phyloP scores from a whole-genome alignment of 1,139 yeast species.

The Kurtzmaniella quercitrusa region DNA sequence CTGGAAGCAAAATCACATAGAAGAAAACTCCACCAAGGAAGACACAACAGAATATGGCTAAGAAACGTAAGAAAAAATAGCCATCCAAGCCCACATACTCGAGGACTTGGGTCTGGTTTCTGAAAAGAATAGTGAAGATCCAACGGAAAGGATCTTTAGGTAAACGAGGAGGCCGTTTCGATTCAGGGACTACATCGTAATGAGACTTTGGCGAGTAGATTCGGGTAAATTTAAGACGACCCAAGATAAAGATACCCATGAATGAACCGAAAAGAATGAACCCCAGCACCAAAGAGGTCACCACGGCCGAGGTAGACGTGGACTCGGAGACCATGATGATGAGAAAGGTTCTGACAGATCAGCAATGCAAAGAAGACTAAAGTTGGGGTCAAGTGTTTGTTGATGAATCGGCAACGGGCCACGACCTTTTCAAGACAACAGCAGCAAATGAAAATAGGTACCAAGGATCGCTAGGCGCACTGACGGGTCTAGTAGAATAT shows the following conservation, averaged over 20 bases:
- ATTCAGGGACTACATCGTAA: constrained; percentile 54
- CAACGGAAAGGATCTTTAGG: constrained; percentile 64
- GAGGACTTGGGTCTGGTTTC: constrained; percentile 61
- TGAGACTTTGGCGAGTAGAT: constrained; percentile 68
- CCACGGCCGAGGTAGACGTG: constrained; percentile 62
- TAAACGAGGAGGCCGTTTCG: constrained; percentile 57
- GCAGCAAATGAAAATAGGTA: constrained; percentile 29
- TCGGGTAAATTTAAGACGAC: constrained; percentile 53
- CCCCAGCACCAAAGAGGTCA: constrained; percentile 56
- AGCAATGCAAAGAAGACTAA: not conserved
- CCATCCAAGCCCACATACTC: constrained; percentile 54
- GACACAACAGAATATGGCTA: constrained; percentile 41
- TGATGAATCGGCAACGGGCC: constrained; percentile 77
- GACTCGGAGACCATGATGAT: constrained; percentile 7
- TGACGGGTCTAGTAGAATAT: too few species aligned
- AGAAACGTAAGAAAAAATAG: constrained; percentile 59
- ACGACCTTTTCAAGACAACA: constrained; percentile 71
- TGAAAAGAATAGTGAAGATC: constrained; percentile 51
- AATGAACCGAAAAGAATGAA: constrained; percentile 51
- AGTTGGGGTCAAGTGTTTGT: constrained; percentile 40
- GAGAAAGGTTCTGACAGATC: not conserved
- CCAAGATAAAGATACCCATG: constrained; percentile 46
- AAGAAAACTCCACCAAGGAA: constrained; percentile 37
- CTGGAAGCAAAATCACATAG: constrained; percentile 59
- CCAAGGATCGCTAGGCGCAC: not conserved